Base-by-base conservation (phyloP, 192 early-diverging fungal species). In the Phlyctochytrium arcticum region DNA sequence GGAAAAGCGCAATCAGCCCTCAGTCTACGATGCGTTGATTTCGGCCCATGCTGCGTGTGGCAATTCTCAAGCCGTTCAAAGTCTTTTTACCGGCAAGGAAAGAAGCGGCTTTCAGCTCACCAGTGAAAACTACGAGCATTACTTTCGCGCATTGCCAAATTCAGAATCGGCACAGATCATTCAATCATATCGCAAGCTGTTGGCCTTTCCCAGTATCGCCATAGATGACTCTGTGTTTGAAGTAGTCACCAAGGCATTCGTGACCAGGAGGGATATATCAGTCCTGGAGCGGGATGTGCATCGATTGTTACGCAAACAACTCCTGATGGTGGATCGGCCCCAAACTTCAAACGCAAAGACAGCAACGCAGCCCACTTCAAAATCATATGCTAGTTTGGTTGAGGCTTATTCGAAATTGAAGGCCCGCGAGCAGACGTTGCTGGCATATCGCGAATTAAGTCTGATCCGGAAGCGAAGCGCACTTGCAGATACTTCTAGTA, bases 31-130 rank as follows among this genome's bases (percentile, higher is more conserved):
- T 31, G 64, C 37, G 4, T n/a, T 57, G 15, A 57, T 66, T 7
- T 7, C 33, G 5, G 51, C 64, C 4, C 64, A 66, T 36, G 64
- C 15, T 9, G 64, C 64, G 12, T 66, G 64, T 35, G 29, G 46
- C 15, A n/a, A 66, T 48, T n/a, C 19, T 21, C 46, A 66, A 27
- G 54, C 54, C n/a, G 64, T 66, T 2, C 6, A 39, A 37, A 66
- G 51, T 9, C 24, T 66, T 7, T 48, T 57, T 23, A 54, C 55
- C 19, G 33, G 37, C 15, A 64, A 37, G 62, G 24, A 31, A 35
- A 26, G 34, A 34, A 30, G 35, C 19, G 26, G 26, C 8, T 15
- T 64, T 2, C 19, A 12, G 4, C 33, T 42, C n/a, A n/a, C n/a
- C n/a, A n/a, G n/a, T n/a, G n/a, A n/a, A n/a, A n/a, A 17, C 15